phyloP scores from a whole-genome alignment of 2,329 filamentous ascomycete species.

The Diaporthe caulivora region DNA sequence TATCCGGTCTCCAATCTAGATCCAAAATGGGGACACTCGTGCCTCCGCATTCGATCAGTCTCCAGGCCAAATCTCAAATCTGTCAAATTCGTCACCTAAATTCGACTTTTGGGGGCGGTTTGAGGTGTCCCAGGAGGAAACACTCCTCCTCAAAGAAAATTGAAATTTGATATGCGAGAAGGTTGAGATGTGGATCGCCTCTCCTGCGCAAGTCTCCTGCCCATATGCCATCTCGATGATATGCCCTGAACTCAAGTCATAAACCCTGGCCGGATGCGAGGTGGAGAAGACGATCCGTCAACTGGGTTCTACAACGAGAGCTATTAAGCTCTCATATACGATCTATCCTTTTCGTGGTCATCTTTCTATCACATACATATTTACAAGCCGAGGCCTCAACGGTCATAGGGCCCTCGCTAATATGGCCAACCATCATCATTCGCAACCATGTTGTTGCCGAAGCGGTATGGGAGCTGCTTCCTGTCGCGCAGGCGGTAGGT shows the following conservation, averaged over 20 bases:
- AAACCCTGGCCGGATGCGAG: not conserved
- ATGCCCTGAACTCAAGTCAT: not conserved
- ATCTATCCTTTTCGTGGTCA: not conserved
- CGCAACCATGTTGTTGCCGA: conserved; percentile 11
- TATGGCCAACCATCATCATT: conserved; percentile 8
- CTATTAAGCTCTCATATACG: not conserved
- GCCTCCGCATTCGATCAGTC: no score
- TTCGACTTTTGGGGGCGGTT: no score
- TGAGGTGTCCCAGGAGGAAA: no score
- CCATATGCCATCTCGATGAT: no score
- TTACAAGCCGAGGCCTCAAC: not conserved
- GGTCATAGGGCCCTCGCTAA: not conserved
- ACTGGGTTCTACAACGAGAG: not conserved
- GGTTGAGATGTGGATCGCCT: not conserved
- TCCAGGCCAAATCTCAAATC: no score
- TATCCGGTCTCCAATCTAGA: no score
- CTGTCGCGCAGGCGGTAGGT: conserved; percentile 22
- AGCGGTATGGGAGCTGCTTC: conserved; percentile 27
- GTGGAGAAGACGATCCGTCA: not conserved
- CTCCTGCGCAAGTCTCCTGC: not conserved
- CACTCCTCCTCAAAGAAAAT: no score
- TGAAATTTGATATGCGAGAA: no score
- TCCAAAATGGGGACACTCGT: no score
- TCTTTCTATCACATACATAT: not conserved
- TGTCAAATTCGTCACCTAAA: no score